Evolutionary conservation across 371 early-diverging fungal genomes (phyloP).

Genomic region (Mortierella sp.): DNA sequence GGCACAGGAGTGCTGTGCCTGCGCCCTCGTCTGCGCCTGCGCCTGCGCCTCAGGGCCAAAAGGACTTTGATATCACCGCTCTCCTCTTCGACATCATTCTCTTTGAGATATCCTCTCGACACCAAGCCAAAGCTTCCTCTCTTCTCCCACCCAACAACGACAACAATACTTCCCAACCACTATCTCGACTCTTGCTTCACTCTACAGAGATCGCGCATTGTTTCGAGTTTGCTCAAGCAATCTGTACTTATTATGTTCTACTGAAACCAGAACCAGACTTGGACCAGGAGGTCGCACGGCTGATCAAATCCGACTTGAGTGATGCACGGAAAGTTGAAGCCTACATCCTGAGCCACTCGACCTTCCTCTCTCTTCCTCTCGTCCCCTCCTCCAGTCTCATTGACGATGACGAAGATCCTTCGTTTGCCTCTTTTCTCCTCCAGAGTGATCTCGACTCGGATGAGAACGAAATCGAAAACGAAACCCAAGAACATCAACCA

Average conservation of each 20-base stretch:
- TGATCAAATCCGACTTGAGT: slow-evolving; percentile 2
- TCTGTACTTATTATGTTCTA: slow-evolving; percentile 4
- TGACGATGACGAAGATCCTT: background rate
- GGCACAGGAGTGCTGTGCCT: background rate
- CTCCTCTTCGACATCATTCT: slow-evolving; percentile 22
- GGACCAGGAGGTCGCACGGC: background rate
- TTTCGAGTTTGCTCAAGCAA: slow-evolving; percentile 11
- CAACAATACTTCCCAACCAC: background rate
- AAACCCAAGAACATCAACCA: background rate
- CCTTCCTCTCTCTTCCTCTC: too few relatives aligned
- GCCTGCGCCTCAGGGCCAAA: background rate
- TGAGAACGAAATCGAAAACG: background rate
- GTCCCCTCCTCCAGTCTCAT: too few relatives aligned
- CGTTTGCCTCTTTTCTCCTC: background rate
- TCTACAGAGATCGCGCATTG: slow-evolving; percentile 9
- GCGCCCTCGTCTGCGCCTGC: background rate
- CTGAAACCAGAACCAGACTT: background rate
- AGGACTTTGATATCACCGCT: slow-evolving; percentile 5
- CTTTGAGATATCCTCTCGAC: slow-evolving; percentile 17
- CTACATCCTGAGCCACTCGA: background rate
- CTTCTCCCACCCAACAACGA: too few relatives aligned
- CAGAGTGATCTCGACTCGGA: background rate
- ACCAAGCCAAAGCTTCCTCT: background rate
- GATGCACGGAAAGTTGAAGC: background rate
- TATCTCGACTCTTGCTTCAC: background rate